These are phyloP conservation scores for Fusarium equiseti DNA, from an alignment of 2,329 filamentous ascomycete species.

Conservation along the genomic window DNA sequence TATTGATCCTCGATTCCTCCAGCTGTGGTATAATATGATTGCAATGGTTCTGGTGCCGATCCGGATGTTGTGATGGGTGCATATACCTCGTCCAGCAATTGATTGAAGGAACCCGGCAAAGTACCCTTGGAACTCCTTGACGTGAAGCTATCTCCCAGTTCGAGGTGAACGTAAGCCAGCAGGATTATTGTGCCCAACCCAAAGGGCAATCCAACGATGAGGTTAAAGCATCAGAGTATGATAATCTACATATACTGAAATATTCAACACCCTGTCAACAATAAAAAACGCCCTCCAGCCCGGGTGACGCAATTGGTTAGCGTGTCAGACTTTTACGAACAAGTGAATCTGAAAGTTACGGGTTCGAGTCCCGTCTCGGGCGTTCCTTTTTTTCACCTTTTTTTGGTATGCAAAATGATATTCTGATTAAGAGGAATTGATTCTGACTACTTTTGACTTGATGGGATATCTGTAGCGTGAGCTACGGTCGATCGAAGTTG, in stretches of 20 bases:
- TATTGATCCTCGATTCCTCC: background rate
- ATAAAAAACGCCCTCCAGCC: background rate
- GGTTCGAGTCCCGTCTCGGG: slow-evolving; percentile 9
- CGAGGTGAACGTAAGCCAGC: background rate
- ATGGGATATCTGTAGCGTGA: background rate
- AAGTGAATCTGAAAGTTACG: slow-evolving; percentile 26
- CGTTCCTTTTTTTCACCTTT: background rate
- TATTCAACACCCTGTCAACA: background rate
- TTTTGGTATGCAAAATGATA: rapidly evolving
- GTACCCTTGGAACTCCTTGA: too few species aligned
- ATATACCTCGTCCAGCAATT: too few species aligned
- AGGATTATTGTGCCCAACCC: background rate
- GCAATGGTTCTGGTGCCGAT: too few species aligned
- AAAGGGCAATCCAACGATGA: background rate
- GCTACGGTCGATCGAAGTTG: background rate
- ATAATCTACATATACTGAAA: rapidly evolving
- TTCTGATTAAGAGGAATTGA: rapidly evolving
- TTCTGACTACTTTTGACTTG: rapidly evolving
- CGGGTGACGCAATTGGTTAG: slow-evolving; percentile 36
- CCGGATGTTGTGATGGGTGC: background rate
- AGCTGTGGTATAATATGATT: background rate
- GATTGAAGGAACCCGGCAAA: too few species aligned
- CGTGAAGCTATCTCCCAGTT: background rate
- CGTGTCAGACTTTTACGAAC: slow-evolving; percentile 31
- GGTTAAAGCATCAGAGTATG: rapidly evolving